Conservation (phyloP, 1,139 yeast genomes). For the Candida sanyaensis region DNA sequence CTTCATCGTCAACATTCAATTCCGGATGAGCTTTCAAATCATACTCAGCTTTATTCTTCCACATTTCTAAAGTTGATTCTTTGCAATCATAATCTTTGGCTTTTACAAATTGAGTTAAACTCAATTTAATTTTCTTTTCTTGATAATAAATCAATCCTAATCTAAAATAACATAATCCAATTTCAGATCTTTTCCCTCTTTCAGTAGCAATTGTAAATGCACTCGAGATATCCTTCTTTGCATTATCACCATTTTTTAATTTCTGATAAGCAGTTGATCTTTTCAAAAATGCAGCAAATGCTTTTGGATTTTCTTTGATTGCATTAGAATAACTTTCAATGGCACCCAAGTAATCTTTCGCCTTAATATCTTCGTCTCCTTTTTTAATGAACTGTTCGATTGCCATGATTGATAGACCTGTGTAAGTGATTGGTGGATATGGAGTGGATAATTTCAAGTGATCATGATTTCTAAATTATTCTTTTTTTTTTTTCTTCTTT, state of each 20-base stretch:
- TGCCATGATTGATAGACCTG: slow-evolving; percentile 30
- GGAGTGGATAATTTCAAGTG: no score
- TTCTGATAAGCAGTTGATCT: slow-evolving; percentile 61
- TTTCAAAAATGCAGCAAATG: slow-evolving; percentile 55
- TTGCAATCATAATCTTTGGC: slow-evolving; percentile 51
- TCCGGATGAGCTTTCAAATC: slow-evolving; percentile 31
- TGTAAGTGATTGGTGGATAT: no score
- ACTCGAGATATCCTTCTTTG: slow-evolving; percentile 52
- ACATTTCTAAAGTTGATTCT: slow-evolving; percentile 50
- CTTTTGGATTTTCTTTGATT: slow-evolving; percentile 40
- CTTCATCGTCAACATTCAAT: slow-evolving; percentile 15
- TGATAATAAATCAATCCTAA: slow-evolving; percentile 53
- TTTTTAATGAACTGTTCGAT: slow-evolving; percentile 36
- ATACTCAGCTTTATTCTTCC: slow-evolving; percentile 50
- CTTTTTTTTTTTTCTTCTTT: no score
- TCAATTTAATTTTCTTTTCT: slow-evolving; percentile 46
- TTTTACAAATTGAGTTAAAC: slow-evolving; percentile 49
- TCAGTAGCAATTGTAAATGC: slow-evolving; percentile 58
- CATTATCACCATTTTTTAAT: slow-evolving; percentile 46
- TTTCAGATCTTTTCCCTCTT: slow-evolving; percentile 52
- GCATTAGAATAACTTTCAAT: slow-evolving; percentile 33
- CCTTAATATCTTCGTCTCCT: slow-evolving; percentile 33
- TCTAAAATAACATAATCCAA: slow-evolving; percentile 62
- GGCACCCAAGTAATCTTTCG: slow-evolving; percentile 40
- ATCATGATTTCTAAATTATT: no score